Evolutionary conservation across 129 eudicot species (phyloP).

Genomic region (Logfia minima): DNA sequence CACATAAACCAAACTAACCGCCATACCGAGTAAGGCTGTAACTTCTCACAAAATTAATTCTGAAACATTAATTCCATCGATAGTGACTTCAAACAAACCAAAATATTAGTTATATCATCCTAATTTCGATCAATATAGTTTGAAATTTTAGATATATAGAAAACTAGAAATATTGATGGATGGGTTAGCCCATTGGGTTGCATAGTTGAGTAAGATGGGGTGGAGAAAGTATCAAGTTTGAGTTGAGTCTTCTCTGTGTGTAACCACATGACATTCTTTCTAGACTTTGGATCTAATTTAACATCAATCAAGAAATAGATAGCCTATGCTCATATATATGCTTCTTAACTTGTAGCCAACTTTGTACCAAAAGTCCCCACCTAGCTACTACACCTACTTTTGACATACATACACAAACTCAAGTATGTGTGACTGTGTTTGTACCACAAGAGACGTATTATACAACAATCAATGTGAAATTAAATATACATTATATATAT

Average conservation of each 20-base stretch:
- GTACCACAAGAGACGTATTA: conserved; percentile 17
- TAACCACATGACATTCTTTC: conserved; percentile 39
- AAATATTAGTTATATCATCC: too few relatives aligned
- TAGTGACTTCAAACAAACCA: too few relatives aligned
- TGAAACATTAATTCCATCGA: too few relatives aligned
- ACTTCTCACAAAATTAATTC: too few relatives aligned
- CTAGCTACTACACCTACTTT: conserved; percentile 38
- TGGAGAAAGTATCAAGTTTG: background rate
- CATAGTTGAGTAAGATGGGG: conserved; percentile 6
- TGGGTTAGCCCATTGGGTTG: background rate
- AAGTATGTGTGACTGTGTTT: conserved; percentile 21
- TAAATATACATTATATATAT: conserved; percentile 21
- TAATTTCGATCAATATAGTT: too few relatives aligned
- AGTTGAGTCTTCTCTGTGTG: conserved; percentile 23
- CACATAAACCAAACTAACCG: too few relatives aligned
- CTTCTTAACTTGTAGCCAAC: conserved; percentile 37
- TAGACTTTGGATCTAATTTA: conserved; percentile 24
- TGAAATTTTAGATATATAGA: background rate
- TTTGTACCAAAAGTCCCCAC: conserved; percentile 37
- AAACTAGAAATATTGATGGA: background rate
- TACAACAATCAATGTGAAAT: conserved; percentile 21
- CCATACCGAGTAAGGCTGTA: too few relatives aligned
- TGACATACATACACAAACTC: conserved; percentile 22
- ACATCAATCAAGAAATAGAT: conserved; percentile 27
- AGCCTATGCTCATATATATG: conserved; percentile 33